Conservation (phyloP, 257 asterid genomes). For the Ocimum tenuiflorum region DNA sequence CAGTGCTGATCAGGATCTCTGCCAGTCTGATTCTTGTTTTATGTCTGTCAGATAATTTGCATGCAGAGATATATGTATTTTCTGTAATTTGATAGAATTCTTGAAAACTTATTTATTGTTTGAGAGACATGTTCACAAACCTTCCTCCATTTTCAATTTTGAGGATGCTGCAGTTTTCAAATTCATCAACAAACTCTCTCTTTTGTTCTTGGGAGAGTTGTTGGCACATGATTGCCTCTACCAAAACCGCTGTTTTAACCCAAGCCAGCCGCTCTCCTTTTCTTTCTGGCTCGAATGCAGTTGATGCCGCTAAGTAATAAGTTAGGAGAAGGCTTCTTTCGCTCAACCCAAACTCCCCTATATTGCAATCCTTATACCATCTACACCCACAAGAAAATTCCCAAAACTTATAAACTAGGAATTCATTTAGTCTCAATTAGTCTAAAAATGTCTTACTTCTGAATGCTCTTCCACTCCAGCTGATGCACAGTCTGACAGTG, state of each 20-base stretch:
- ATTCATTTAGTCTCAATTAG: not conserved
- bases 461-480: slow-evolving; percentile 6
- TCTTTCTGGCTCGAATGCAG: slow-evolving; percentile 52
- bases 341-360: slow-evolving; percentile 38
- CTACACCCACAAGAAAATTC: slow-evolving; percentile 22
- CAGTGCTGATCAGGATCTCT: slow-evolving; percentile 25
- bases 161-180: slow-evolving; percentile 22
- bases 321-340: slow-evolving; percentile 35
- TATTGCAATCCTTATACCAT: slow-evolving; percentile 41
- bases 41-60: slow-evolving; percentile 22
- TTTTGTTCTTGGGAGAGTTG: slow-evolving; percentile 25
- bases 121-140: slow-evolving; percentile 4
- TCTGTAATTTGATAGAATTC: not conserved
- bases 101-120: not conserved
- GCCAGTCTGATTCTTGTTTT: slow-evolving; percentile 26
- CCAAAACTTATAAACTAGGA: not conserved
- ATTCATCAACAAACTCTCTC: slow-evolving; percentile 29
- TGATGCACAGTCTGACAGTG: not conserved
- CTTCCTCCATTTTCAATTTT: slow-evolving; percentile 21
- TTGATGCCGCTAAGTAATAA: slow-evolving; percentile 49
- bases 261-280: slow-evolving; percentile 49
- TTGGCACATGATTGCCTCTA: slow-evolving; percentile 20
- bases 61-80: not conserved
- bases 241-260: slow-evolving; percentile 51
- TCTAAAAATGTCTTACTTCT: slow-evolving; percentile 31